Evolutionary conservation across 2,329 filamentous ascomycete genomes (phyloP).

Genomic region (Rhynchosporium secalis): DNA sequence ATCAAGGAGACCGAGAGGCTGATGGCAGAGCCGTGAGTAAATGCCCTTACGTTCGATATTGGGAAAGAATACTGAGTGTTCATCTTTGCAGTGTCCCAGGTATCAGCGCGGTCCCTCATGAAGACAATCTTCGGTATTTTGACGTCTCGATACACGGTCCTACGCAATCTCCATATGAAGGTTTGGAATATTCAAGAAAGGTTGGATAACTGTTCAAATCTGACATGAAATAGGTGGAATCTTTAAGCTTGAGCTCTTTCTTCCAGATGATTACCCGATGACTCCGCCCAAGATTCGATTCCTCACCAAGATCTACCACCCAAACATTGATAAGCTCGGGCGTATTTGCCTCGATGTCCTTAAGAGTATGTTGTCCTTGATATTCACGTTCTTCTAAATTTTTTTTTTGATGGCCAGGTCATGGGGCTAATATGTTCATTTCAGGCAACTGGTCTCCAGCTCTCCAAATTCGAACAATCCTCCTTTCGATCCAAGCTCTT

Average conservation of each 20-base stretch:
- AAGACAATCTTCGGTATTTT: constrained; percentile 97
- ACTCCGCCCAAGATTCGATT: constrained; percentile 98
- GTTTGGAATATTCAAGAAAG: constrained; percentile 49
- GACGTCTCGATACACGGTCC: constrained; percentile 96
- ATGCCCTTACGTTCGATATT: neutral
- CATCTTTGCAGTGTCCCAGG: constrained; percentile 72
- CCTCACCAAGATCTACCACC: constrained; percentile 98
- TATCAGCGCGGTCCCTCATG: constrained; percentile 92
- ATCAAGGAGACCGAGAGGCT: constrained; percentile 98
- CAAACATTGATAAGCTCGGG: constrained; percentile 96
- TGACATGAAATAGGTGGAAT: constrained; percentile 55
- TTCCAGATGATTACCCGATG: constrained; percentile 99
- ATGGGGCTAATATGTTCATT: constrained; percentile 24
- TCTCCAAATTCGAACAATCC: constrained; percentile 94
- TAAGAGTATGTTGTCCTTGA: constrained; percentile 67
- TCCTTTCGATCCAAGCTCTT: constrained; percentile 97
- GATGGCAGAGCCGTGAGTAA: constrained; percentile 87
- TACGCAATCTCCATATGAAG: constrained; percentile 90
- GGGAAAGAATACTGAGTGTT: constrained; percentile 17
- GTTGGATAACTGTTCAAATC: neutral
- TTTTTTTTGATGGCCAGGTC: neutral
- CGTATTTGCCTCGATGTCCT: constrained; percentile 96
- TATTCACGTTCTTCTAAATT: neutral
- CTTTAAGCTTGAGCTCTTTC: constrained; percentile 95
- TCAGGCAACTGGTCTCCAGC: constrained; percentile 98